Percentiles rank a stretch among this genome's conserved stretches.
Evolutionary conservation across 441 rosid genomes (phyloP).

Genomic region (Euphorbia corollata): DNA sequence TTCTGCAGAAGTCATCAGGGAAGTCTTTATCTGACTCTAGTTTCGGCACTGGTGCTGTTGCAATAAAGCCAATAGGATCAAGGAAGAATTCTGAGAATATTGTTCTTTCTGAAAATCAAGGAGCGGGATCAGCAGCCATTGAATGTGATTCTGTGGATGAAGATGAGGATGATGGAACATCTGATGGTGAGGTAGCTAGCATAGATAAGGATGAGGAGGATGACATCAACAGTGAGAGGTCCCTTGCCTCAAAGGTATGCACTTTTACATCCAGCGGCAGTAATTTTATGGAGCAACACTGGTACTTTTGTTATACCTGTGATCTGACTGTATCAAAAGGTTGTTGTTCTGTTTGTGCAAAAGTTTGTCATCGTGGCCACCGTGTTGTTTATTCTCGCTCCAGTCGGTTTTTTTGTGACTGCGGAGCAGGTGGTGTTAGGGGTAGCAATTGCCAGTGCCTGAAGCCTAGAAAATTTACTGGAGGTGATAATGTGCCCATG

Average conservation of each 20-base stretch:
- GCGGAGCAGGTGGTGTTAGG: conserved; percentile 99
- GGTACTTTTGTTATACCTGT: conserved; percentile 99
- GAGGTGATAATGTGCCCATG: conserved; percentile 50
- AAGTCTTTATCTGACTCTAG: conserved; percentile 47
- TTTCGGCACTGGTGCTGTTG: conserved; percentile 41
- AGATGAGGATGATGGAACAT: conserved; percentile 99
- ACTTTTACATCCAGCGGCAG: conserved; percentile 99
- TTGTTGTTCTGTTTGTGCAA: conserved; percentile 99
- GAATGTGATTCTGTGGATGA: conserved; percentile 99
- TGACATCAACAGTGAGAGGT: conserved; percentile 86
- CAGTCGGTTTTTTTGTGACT: conserved; percentile 98
- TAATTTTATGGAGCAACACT: conserved; percentile 99
- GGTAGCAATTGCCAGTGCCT: conserved; percentile 98
- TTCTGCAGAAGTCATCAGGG: conserved; percentile 40
- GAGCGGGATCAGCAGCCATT: conserved; percentile 64
- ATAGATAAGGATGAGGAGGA: conserved; percentile 98
- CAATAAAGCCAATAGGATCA: conserved; percentile 60
- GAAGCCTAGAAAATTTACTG: conserved; percentile 93
- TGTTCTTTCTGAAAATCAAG: conserved; percentile 69
- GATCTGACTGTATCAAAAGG: conserved; percentile 98
- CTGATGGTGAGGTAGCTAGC: conserved; percentile 99
- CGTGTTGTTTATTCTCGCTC: conserved; percentile 99
- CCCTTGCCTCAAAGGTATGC: conserved; percentile 94
- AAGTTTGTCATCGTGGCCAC: conserved; percentile 99
- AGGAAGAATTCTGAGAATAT: conserved; percentile 68